These are phyloP conservation scores for Aquanectria penicillioides DNA, from an alignment of 2,329 filamentous ascomycete genomes.

Conservation along the genomic window DNA sequence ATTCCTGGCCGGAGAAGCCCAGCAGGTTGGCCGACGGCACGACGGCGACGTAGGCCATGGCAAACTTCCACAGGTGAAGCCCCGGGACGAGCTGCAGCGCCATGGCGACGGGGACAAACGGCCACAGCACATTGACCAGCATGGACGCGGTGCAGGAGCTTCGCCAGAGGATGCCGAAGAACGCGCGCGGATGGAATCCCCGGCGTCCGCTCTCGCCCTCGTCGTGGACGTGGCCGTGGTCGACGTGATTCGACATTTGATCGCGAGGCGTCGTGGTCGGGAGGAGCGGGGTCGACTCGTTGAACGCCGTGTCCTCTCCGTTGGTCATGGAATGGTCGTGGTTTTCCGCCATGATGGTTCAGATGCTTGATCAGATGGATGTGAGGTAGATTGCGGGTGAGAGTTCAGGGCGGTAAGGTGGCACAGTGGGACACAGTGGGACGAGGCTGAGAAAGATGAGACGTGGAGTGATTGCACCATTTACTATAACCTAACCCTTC, in stretches of 20 bases:
- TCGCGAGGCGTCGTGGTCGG: slow-evolving; percentile 36
- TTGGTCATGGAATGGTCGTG: slow-evolving; percentile 4
- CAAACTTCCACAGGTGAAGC: slow-evolving; percentile 56
- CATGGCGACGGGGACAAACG: slow-evolving; percentile 57
- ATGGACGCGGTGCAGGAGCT: slow-evolving; percentile 56
- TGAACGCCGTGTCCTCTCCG: slow-evolving; percentile 13
- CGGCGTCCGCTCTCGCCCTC: slow-evolving; percentile 58
- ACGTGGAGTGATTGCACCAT: too few relatives aligned
- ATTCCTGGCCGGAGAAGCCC: slow-evolving; percentile 62
- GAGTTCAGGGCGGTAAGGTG: too few relatives aligned
- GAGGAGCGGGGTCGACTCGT: slow-evolving; percentile 43
- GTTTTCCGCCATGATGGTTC: not conserved
- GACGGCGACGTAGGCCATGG: slow-evolving; percentile 58
- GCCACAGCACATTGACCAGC: slow-evolving; percentile 60
- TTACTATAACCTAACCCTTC: too few relatives aligned
- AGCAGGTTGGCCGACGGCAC: slow-evolving; percentile 60
- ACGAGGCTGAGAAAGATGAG: too few relatives aligned
- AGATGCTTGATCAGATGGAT: not conserved
- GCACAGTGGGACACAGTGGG: too few relatives aligned
- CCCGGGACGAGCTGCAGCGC: slow-evolving; percentile 50
- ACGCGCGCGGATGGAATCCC: slow-evolving; percentile 54
- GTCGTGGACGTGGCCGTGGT: slow-evolving; percentile 26
- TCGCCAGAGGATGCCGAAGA: slow-evolving; percentile 54
- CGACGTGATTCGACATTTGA: too few relatives aligned
- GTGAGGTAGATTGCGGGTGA: too few relatives aligned